phyloP scores from a whole-genome alignment of 2,329 filamentous ascomycete species.

The Botrytis elliptica region DNA sequence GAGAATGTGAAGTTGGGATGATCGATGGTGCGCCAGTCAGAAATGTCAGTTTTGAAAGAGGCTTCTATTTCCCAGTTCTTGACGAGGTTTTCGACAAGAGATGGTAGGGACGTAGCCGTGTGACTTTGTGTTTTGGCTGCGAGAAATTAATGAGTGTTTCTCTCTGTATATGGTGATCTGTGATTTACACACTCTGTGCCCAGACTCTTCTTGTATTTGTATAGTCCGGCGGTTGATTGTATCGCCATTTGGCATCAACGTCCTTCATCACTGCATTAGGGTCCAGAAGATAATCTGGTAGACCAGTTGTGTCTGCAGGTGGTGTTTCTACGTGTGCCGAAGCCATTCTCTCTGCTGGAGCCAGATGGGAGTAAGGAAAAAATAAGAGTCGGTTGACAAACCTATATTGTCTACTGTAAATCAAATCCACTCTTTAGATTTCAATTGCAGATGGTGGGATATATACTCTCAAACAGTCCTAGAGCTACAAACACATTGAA shows the following conservation, averaged over 20 bases:
- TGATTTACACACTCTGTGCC: constrained; percentile 51
- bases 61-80: constrained; percentile 75
- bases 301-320: constrained; percentile 23
- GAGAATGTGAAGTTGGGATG: constrained; percentile 58
- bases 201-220: constrained; percentile 60
- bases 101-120: constrained; percentile 53
- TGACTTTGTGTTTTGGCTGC: constrained; percentile 59
- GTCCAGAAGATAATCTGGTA: constrained; percentile 58
- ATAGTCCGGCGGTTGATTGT: constrained; percentile 62
- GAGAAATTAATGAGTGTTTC: not conserved
- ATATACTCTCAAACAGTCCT: not conserved
- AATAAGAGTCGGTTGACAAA: not conserved
- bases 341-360: constrained; percentile 4
- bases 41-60: constrained; percentile 60
- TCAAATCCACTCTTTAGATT: not conserved
- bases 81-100: constrained; percentile 66
- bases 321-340: constrained; percentile 7
- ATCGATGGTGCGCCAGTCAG: constrained; percentile 66
- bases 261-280: constrained; percentile 59
- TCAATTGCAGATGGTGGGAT: not conserved
- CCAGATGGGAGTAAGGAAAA: not conserved
- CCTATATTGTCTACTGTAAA: not conserved
- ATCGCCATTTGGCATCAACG: constrained; percentile 54
- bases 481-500: not conserved
- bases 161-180: not conserved